A percentile compares a stretch with the other conserved stretches of the same genome.
phyloP scores from a whole-genome alignment of 768 basidiomycete species.

The Kwoniella pini region DNA sequence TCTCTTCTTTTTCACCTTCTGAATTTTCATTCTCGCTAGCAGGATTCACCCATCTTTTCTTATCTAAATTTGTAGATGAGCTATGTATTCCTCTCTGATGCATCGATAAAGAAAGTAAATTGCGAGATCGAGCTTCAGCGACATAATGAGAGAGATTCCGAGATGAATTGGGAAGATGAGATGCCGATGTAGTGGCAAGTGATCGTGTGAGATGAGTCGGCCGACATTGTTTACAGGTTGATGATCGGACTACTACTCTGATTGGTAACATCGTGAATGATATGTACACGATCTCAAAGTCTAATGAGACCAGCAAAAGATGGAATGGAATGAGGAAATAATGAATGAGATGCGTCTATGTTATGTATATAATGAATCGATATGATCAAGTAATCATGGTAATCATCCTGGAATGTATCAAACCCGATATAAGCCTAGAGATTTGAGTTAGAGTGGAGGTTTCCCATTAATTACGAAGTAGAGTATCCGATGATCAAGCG shows the following conservation, averaged over 20 bases:
- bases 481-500: slow-evolving; percentile 10
- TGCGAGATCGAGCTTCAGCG: background rate
- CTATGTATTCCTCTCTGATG: slow-evolving; percentile 24
- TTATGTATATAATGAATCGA: background rate
- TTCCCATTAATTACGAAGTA: too few species aligned
- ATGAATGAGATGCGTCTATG: background rate
- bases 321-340: too few species aligned
- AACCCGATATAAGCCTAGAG: background rate
- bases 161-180: background rate
- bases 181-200: slow-evolving; percentile 15
- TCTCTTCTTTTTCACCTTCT: slow-evolving; percentile 5
- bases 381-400: background rate
- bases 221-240: slow-evolving; percentile 30
- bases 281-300: background rate
- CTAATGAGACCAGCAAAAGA: background rate
- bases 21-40: background rate
- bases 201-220: slow-evolving; percentile 27
- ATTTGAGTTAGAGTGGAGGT: background rate
- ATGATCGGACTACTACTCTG: slow-evolving; percentile 34
- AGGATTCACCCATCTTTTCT: slow-evolving; percentile 30
- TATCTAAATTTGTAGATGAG: slow-evolving; percentile 21
- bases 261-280: slow-evolving; percentile 32
- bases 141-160: slow-evolving; percentile 14
- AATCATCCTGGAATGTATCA: background rate
- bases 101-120: background rate